Percentiles rank a stretch among this genome's conserved stretches.
These are phyloP conservation scores for Zelonia costaricensis DNA, from an alignment of 208 protist genomes.

Conservation along the genomic window DNA sequence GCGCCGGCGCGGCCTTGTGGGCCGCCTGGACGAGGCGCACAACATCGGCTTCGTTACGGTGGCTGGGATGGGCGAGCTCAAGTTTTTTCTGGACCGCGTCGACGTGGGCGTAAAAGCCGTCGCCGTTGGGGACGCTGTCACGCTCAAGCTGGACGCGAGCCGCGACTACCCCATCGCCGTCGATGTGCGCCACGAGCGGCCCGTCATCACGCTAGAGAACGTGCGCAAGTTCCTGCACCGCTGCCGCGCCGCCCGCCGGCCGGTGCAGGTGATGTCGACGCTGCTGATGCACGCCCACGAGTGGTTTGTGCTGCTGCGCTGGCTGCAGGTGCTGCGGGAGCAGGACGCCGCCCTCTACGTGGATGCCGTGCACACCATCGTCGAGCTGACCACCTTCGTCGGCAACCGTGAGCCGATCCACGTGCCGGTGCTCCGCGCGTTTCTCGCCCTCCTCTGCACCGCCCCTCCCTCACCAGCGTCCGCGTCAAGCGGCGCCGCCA, in stretches of 20 bases:
- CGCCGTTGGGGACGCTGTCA: conserved; percentile 67
- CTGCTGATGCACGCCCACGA: conserved; percentile 79
- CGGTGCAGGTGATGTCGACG: conserved; percentile 71
- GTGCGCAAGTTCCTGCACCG: conserved; percentile 64
- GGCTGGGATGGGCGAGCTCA: conserved; percentile 65
- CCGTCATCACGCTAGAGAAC: conserved; percentile 64
- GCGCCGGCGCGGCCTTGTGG: conserved; percentile 67
- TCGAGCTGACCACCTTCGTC: conserved; percentile 81
- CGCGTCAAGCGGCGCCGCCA: conserved; percentile 3
- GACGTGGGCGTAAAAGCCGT: conserved; percentile 82
- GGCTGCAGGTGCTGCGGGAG: conserved; percentile 34
- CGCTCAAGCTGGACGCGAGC: conserved; percentile 73
- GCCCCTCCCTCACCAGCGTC: neutral
- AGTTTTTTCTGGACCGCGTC: conserved; percentile 84
- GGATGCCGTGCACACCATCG: conserved; percentile 61
- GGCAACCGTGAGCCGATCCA: conserved; percentile 89
- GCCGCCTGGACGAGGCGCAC: conserved; percentile 64
- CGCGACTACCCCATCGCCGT: conserved; percentile 80
- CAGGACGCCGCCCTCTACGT: conserved; percentile 35
- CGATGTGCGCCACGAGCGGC: conserved; percentile 75
- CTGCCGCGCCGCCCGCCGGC: conserved; percentile 50
- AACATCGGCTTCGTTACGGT: conserved; percentile 81
- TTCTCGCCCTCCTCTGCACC: conserved; percentile 48
- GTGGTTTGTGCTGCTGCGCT: conserved; percentile 78
- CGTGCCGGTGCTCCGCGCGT: conserved; percentile 54